Percentiles rank a stretch among this genome's conserved stretches.
Evolutionary conservation across 2,329 filamentous ascomycete species (phyloP).

Genomic region (Aureobasidium sp.): DNA sequence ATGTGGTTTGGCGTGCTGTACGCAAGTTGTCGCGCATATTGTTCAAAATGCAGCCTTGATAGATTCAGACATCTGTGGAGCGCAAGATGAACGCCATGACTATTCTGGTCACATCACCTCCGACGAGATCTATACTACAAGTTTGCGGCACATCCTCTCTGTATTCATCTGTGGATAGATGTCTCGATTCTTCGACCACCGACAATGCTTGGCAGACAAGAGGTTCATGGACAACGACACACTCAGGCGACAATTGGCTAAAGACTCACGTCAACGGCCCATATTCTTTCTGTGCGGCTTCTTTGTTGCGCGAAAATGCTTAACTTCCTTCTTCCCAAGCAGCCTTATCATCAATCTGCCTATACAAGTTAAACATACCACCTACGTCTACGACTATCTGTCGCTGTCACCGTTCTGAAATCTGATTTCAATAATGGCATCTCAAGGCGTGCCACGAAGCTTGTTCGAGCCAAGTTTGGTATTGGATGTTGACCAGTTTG

Average conservation of each 20-base stretch:
- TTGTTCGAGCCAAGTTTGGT: not conserved
- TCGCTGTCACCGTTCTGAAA: not conserved
- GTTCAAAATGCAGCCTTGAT: not conserved
- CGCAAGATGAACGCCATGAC: not conserved
- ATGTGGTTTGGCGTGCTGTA: not conserved
- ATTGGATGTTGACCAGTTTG: not conserved
- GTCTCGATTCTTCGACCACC: not conserved
- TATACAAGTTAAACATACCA: not conserved
- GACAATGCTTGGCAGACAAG: not conserved
- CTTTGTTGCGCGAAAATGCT: not conserved
- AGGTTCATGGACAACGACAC: not conserved
- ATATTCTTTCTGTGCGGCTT: not conserved
- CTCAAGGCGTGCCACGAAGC: constrained; percentile 9
- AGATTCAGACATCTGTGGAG: not conserved
- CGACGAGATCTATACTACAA: not conserved
- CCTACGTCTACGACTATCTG: not conserved
- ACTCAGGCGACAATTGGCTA: not conserved
- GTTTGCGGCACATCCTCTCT: not conserved
- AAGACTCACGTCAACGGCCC: not conserved
- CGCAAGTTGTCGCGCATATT: not conserved
- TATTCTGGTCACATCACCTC: not conserved
- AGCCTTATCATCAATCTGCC: not conserved
- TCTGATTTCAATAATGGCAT: not conserved
- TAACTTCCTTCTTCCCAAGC: not conserved
- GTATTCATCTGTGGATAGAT: not conserved